Base-by-base conservation (phyloP, 805 yeast species). In the Saturnispora galanensis region DNA sequence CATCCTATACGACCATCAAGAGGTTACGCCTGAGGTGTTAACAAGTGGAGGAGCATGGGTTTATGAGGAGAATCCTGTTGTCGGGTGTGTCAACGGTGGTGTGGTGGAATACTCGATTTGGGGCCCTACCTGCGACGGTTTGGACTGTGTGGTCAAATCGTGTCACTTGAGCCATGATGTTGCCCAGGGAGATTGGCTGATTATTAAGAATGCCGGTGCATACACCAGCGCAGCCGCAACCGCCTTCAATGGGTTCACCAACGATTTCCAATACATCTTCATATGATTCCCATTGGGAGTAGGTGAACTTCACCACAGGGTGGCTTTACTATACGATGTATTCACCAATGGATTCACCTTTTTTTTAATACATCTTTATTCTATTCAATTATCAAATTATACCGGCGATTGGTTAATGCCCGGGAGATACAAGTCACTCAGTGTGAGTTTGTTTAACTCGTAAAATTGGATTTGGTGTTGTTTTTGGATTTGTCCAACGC, bases 61-160 rank as follows among this genome's bases (percentile, higher is more conserved):
- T 15, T 54, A 42, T 31, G 34, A 47, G 4, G 29, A 26, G 4
- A 35, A 45, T 9, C 51, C 44, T 21, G 52, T 57, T 15, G 45
- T n/a, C n/a, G n/a, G n/a, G n/a, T n/a, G n/a, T n/a, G 37, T 21
- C 16, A 12, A 12, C 12, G 7, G 15, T 28, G 40, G 10, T 28
- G 35, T 21, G 13, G 35, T 21, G 13, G 26, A 50, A 33, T 81
- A 74, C 43, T 84, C 95, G 3, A 73, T 93, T 48, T 90, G 98
- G 98, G 98, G 98, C 5, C 98, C 97, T 38, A 90, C 97, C 15
- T 90, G 98, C 67, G 98, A 90, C 65, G 97, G 97, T 3, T 70
- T 90, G 50, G 98, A 90, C 63, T 83, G 95, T 62, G 77, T 90
- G 47, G 62, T 83, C 15, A 61, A 68, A 39, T 69, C 67, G 32